Evolutionary conservation across 2,329 filamentous ascomycete species (phyloP).

Genomic region (Exophiala sp.): DNA sequence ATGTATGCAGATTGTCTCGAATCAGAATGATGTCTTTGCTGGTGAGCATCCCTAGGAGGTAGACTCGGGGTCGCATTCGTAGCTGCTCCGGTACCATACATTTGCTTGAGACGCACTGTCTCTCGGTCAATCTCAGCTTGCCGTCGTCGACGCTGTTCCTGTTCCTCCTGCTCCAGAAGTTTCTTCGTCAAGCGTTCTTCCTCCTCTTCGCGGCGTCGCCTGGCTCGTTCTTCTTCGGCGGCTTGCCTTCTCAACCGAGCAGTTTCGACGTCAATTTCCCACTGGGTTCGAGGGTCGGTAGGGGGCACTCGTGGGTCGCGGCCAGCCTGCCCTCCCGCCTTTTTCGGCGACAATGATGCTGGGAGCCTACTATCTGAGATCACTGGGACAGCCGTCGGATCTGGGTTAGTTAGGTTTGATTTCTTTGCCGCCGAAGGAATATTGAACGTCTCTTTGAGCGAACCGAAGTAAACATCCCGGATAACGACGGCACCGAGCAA

Average conservation of each 20-base stretch:
- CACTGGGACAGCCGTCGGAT: constrained; percentile 14
- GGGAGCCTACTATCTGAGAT: constrained; percentile 1
- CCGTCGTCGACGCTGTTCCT: constrained; percentile 44
- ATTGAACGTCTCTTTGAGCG: constrained; percentile 73
- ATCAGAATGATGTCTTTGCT: constrained; percentile 22
- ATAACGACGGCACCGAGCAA: constrained; percentile 56
- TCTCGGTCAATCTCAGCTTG: constrained; percentile 64
- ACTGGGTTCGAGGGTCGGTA: constrained; percentile 49
- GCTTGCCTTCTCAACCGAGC: constrained; percentile 40
- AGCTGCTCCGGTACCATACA: constrained; percentile 46
- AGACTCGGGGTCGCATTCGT: constrained; percentile 18
- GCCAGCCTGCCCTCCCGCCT: constrained; percentile 21
- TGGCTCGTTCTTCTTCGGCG: constrained; percentile 40
- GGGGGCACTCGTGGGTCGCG: constrained; percentile 33
- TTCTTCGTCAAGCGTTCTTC: constrained; percentile 49
- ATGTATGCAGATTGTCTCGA: constrained; percentile 16
- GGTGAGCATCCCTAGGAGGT: constrained; percentile 22
- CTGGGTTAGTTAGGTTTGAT: constrained; percentile 28
- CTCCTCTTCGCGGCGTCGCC: constrained; percentile 45
- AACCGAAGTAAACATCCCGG: constrained; percentile 56
- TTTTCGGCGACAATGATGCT: constrained; percentile 19
- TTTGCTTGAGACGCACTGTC: constrained; percentile 61
- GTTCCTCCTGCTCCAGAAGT: constrained; percentile 49
- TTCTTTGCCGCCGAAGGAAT: constrained; percentile 40
- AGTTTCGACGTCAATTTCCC: constrained; percentile 48